Conservation (phyloP, 2,329 filamentous ascomycete species). For the Teratosphaeria nubilosa region DNA sequence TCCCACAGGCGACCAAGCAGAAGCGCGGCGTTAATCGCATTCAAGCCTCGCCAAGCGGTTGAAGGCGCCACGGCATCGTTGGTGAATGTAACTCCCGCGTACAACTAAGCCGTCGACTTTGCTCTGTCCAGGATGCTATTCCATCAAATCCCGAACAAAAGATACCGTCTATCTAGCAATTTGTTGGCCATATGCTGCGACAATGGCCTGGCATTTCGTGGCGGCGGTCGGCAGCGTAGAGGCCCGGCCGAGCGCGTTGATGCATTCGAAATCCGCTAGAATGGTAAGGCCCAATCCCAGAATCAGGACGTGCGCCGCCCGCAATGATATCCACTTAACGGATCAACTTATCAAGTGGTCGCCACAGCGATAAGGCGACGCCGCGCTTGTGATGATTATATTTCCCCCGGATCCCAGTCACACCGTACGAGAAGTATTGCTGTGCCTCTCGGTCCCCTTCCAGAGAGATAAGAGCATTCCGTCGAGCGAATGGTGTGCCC, state of each 20-base stretch:
- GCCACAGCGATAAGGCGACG: background rate
- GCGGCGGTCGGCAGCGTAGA: background rate
- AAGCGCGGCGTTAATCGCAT: background rate
- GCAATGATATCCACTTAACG: background rate
- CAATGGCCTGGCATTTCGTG: background rate
- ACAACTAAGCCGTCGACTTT: background rate
- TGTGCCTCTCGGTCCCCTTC: background rate
- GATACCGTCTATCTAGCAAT: background rate
- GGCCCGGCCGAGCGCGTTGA: background rate
- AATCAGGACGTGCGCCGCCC: background rate
- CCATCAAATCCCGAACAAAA: background rate
- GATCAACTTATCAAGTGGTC: background rate
- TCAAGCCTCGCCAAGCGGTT: background rate
- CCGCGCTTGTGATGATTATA: background rate
- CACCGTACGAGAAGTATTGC: background rate
- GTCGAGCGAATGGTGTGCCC: background rate
- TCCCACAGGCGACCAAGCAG: background rate
- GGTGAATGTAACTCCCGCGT: background rate
- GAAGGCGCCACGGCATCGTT: background rate
- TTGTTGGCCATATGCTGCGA: background rate
- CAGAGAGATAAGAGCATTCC: background rate
- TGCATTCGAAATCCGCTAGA: background rate
- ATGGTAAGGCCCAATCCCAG: background rate
- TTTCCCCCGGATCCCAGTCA: background rate
- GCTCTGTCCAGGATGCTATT: background rate